Conservation (phyloP, 495 filamentous ascomycete genomes). For the Penicillium paxilli region DNA sequence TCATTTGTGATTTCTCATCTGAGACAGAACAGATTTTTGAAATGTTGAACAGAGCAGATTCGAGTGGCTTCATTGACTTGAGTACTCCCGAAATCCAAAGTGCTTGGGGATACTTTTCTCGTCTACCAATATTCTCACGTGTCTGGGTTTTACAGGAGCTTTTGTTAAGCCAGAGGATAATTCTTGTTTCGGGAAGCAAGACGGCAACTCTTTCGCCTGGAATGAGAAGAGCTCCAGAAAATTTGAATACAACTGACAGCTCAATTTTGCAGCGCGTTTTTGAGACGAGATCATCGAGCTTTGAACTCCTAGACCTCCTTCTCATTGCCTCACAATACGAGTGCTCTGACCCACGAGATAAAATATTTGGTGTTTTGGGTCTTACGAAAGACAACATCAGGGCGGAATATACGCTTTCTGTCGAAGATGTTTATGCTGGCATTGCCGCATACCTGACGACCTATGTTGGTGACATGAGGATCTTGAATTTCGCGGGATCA, state of each 20-base stretch:
- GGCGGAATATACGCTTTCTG: background rate
- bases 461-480: background rate
- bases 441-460: background rate
- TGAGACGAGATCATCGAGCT: background rate
- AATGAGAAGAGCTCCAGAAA: background rate
- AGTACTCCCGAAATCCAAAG: background rate
- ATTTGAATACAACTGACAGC: background rate
- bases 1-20: background rate
- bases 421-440: background rate
- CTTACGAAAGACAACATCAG: background rate
- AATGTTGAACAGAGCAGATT: background rate
- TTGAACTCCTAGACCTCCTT: background rate
- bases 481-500: background rate
- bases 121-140: background rate
- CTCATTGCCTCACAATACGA: background rate
- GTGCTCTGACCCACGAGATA: background rate
- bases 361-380: background rate
- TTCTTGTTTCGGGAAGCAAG: background rate
- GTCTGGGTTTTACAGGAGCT: background rate
- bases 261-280: background rate
- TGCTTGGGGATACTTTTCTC: background rate
- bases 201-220: background rate
- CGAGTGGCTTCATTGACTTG: background rate
- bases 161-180: background rate
- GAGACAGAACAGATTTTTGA: background rate